Conservation (phyloP, 108 stramenopile species). For the Skeletonema marinoi region DNA sequence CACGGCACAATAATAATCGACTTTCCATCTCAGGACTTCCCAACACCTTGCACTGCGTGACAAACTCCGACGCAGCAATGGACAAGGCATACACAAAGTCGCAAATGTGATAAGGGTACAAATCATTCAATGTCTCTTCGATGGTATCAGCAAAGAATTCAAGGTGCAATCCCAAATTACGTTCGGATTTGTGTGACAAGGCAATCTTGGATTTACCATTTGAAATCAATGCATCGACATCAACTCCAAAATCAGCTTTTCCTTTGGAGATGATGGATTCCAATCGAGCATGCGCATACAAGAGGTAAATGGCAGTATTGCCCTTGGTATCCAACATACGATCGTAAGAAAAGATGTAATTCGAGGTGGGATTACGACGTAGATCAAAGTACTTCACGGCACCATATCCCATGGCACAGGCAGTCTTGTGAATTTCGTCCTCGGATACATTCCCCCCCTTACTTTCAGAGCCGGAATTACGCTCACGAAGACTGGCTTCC, state of each 20-base stretch:
- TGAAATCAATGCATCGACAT: slow-evolving; percentile 76
- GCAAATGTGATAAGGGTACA: slow-evolving; percentile 95
- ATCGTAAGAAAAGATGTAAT: slow-evolving; percentile 99
- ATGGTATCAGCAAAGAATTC: slow-evolving; percentile 84
- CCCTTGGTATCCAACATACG: slow-evolving; percentile 98
- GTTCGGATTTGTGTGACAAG: slow-evolving; percentile 87
- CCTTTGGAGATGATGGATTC: slow-evolving; percentile 95
- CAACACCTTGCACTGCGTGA: slow-evolving; percentile 94
- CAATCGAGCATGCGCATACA: slow-evolving; percentile 97
- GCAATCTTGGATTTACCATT: slow-evolving; percentile 51
- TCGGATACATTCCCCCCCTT: slow-evolving; percentile 72
- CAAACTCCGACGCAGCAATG: slow-evolving; percentile 93
- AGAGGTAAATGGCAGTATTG: slow-evolving; percentile 98
- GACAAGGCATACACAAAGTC: slow-evolving; percentile 94
- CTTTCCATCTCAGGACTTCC: slow-evolving; percentile 88
- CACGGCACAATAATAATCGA: slow-evolving; percentile 93
- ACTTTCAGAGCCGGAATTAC: slow-evolving; percentile 55
- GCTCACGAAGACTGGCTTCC: slow-evolving; percentile 80
- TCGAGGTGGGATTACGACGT: slow-evolving; percentile 93
- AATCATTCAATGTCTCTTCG: slow-evolving; percentile 78
- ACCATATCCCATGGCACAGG: slow-evolving; percentile 97
- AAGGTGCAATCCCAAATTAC: slow-evolving; percentile 91
- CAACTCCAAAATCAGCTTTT: slow-evolving; percentile 70
- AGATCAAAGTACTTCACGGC: slow-evolving; percentile 99
- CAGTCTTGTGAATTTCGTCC: slow-evolving; percentile 86